These are phyloP conservation scores for Canna indica DNA, from an alignment of 176 grass and related monocot genomes.

Conservation along the genomic window DNA sequence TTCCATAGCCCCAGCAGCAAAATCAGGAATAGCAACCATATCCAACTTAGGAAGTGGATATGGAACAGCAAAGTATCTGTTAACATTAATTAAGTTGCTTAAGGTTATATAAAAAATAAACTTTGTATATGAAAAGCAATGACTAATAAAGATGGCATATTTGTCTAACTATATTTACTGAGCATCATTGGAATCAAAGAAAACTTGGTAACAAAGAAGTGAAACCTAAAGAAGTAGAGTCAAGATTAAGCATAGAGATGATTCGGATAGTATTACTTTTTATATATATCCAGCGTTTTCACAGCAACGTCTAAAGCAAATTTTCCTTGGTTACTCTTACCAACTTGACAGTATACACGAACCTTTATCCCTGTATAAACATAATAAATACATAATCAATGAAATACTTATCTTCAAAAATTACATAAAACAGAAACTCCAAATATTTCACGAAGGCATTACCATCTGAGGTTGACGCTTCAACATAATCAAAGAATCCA, in stretches of 20 bases:
- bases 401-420: neutral
- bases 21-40: conserved; percentile 96
- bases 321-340: conserved; percentile 60
- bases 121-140: neutral
- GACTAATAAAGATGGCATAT: neutral
- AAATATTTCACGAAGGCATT: neutral
- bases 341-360: conserved; percentile 72
- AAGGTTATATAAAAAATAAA: too few relatives aligned
- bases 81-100: too few relatives aligned
- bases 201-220: neutral
- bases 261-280: conserved; percentile 50
- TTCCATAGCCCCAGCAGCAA: conserved; percentile 78
- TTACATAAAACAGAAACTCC: neutral
- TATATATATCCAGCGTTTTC: conserved; percentile 66
- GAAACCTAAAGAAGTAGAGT: neutral
- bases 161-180: neutral
- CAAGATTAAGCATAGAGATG: neutral
- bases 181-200: conserved; percentile 7
- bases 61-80: conserved; percentile 80
- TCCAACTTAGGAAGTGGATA: conserved; percentile 92
- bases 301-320: conserved; percentile 80
- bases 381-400: conserved; percentile 1
- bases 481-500: conserved; percentile 68
- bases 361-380: conserved; percentile 47
- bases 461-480: conserved; percentile 41